These are phyloP conservation scores for Xylaria longipes DNA, from an alignment of 495 filamentous ascomycete genomes.

Conservation along the genomic window DNA sequence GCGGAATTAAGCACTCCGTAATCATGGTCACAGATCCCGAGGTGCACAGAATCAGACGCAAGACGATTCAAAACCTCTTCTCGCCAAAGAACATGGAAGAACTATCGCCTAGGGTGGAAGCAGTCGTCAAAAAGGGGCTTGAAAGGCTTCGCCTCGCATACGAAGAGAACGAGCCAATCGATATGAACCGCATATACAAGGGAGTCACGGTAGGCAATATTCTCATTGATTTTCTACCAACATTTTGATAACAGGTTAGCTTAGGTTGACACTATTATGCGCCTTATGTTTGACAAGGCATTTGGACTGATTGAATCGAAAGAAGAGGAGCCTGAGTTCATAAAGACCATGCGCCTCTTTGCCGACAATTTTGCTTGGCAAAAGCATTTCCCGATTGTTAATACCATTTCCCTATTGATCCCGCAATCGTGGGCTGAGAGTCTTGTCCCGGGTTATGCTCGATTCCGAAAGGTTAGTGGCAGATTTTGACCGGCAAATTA, in stretches of 20 bases:
- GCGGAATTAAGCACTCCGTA: slow-evolving; percentile 10
- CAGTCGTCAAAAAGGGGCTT: slow-evolving; percentile 10
- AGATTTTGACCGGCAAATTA: neutral
- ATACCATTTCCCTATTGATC: neutral
- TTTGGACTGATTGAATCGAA: neutral
- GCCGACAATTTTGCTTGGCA: slow-evolving; percentile 2
- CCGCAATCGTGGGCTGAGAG: neutral
- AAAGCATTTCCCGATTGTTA: slow-evolving; percentile 18
- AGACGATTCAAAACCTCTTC: slow-evolving; percentile 14
- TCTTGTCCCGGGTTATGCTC: slow-evolving; percentile 6
- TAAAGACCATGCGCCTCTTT: slow-evolving; percentile 12
- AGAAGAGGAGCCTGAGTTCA: slow-evolving; percentile 8
- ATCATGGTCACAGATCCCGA: slow-evolving; percentile 3
- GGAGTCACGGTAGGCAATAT: slow-evolving; percentile 4
- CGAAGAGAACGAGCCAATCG: slow-evolving; percentile 2
- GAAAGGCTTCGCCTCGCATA: neutral
- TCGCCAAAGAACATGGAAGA: slow-evolving; percentile 9
- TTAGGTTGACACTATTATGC: slow-evolving; percentile 21
- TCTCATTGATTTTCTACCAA: neutral
- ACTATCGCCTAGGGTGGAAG: slow-evolving; percentile 1
- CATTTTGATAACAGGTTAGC: neutral
- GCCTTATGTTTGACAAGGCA: slow-evolving; percentile 5
- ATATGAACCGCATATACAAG: slow-evolving; percentile 17
- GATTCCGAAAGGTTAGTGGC: slow-evolving; percentile 12
- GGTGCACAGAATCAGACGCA: neutral